A percentile compares a stretch with the other conserved stretches of the same genome.
Evolutionary conservation across 345 rosid species (phyloP).

Genomic region (Reutealis trisperma): DNA sequence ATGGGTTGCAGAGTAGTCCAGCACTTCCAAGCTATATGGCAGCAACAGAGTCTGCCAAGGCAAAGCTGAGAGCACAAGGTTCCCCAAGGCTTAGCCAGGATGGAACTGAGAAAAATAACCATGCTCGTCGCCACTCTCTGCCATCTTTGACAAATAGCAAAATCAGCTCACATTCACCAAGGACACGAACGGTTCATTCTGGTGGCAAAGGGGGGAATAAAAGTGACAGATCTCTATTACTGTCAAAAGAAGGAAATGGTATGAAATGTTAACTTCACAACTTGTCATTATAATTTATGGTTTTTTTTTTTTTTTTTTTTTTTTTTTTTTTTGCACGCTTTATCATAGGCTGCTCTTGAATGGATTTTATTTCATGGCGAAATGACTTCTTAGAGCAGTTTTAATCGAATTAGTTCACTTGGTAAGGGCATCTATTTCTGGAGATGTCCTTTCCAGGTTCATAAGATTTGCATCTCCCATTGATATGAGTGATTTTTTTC

Average conservation of each 20-base stretch:
- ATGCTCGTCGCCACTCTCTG: constrained; percentile 69
- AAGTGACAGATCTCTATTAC: constrained; percentile 49
- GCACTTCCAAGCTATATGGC: constrained; percentile 87
- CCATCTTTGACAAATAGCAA: constrained; percentile 66
- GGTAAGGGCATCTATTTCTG: background rate
- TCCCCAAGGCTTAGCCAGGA: constrained; percentile 71
- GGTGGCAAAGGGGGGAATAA: constrained; percentile 62
- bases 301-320: constrained; percentile 4
- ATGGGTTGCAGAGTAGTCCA: constrained; percentile 62
- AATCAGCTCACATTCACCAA: constrained; percentile 74
- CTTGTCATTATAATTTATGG: constrained; percentile 6
- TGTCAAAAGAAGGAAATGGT: constrained; percentile 69
- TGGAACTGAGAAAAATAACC: constrained; percentile 51
- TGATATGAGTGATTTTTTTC: background rate
- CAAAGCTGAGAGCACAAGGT: constrained; percentile 77
- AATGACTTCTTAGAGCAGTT: background rate
- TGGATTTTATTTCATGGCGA: background rate
- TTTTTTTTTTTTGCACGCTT: background rate
- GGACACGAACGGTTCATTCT: constrained; percentile 52
- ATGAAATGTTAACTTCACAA: constrained; percentile 18
- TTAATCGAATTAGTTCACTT: background rate
- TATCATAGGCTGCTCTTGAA: constrained; percentile 1
- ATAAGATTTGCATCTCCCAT: background rate
- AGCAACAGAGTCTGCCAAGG: constrained; percentile 92
- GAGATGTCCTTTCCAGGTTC: background rate